phyloP scores from a whole-genome alignment of 371 early-diverging fungal species.

The Parasitella parasitica region DNA sequence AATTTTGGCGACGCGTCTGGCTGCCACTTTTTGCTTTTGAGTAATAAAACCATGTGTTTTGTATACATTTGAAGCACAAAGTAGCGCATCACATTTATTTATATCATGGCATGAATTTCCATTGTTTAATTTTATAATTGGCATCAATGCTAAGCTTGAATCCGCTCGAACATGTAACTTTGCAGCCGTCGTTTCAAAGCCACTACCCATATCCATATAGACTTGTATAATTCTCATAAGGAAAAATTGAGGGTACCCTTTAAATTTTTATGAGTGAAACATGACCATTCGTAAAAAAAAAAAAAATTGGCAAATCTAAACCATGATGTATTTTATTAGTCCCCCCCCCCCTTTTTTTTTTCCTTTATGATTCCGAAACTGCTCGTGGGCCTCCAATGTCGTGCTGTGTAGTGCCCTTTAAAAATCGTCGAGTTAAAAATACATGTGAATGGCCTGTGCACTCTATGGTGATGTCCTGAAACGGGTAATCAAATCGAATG shows the following conservation, averaged over 20 bases:
- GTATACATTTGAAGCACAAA: not conserved
- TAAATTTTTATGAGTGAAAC: slow-evolving; percentile 8
- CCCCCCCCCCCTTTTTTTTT: not conserved
- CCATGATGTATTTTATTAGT: not conserved
- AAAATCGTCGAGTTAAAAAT: slow-evolving; percentile 49
- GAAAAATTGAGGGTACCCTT: not conserved
- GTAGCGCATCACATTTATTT: not conserved
- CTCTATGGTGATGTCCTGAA: slow-evolving; percentile 32
- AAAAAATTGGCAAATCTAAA: not conserved
- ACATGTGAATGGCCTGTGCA: slow-evolving; percentile 29
- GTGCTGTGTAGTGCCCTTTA: slow-evolving; percentile 35
- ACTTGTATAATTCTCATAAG: not conserved
- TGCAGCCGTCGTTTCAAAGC: not conserved
- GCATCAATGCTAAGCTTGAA: not conserved
- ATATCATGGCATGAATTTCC: not conserved
- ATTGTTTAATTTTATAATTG: not conserved
- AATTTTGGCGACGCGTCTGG: not conserved
- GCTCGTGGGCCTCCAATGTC: slow-evolving; percentile 45
- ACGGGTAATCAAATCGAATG: slow-evolving; percentile 45
- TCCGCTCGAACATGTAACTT: not conserved
- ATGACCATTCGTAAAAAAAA: slow-evolving; percentile 6
- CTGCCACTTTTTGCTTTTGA: not conserved
- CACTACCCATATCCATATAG: not conserved
- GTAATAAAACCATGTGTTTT: not conserved
- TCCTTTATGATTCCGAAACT: not conserved